Base-by-base conservation (phyloP, 2,329 filamentous ascomycete genomes). In the Colletotrichum lentis region DNA sequence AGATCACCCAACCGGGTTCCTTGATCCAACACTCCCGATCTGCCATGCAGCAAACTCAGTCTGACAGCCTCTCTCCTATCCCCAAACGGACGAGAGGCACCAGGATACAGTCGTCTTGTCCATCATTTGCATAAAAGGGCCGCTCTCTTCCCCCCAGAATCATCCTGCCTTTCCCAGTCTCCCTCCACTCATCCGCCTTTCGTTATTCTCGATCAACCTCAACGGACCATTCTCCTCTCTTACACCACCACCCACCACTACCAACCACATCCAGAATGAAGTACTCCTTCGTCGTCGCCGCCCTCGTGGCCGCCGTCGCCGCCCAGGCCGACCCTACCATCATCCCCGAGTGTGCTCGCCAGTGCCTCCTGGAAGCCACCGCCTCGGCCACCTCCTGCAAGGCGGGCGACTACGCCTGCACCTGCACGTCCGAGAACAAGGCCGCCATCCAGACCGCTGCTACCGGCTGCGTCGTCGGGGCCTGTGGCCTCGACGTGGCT, bases 401-500 rank as follows among this genome's bases (percentile, higher is more conserved):
- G 14, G 70, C 56, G 41, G 72, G 72, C 64, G 80, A 82, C 73
- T 72, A 73, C 65, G 35, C 58, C 39, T 73, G 73, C 66, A 58
- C 71, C 49, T 82, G 80, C 67, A 69, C 79, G 72, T 76, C 78
- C 73, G 69, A 74, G 64, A 73, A 75, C 76, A 76, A 80, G 71
- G 67, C 70, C 41, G 60, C 69, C 16, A 67, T 82, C 73, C 75
- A 76, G 70, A 60, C 66, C 46, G 70, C 62, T 41, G 78, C 77
- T 70, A 79, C 76, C 54, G 14, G 50, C 64, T 81, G 80, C 69
- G 77, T 81, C 63, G 68, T 81, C 64, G 53, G 69, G 3, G 71
- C 74, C 62, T 82, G 80, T 71, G 78, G 79, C 67, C 49, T 74
- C 49, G 77, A 79, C 41, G 73, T 74, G 66, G 79, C 80, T 73